Conservation (phyloP, 331 rosid genomes). For the Malus hybrid region DNA sequence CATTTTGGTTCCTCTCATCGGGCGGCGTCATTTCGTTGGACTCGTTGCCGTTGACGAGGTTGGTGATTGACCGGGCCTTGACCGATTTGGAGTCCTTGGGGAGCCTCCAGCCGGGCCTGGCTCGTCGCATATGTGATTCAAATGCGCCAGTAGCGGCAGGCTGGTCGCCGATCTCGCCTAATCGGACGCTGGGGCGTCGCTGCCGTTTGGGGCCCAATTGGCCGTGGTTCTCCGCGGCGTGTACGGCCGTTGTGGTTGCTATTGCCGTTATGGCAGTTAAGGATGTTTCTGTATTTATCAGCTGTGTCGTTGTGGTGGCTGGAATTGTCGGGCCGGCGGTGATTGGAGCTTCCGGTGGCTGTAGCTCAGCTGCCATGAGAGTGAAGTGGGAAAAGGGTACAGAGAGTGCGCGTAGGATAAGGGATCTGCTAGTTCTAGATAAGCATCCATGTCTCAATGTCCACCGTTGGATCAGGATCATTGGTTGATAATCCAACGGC, state of each 20-base stretch:
- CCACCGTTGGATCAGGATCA: conserved; percentile 10
- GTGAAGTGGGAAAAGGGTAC: background rate
- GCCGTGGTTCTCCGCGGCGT: conserved; percentile 10
- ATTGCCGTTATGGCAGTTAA: background rate
- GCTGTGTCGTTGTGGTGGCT: background rate
- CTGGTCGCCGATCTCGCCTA: conserved; percentile 67
- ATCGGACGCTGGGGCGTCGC: conserved; percentile 70
- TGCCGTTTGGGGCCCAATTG: conserved; percentile 46
- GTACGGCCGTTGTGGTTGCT: conserved; percentile 11
- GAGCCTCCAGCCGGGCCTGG: conserved; percentile 36
- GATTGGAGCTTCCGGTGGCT: conserved; percentile 29
- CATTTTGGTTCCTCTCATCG: conserved; percentile 25
- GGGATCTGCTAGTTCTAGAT: conserved; percentile 21
- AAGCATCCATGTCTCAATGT: background rate
- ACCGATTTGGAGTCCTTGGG: conserved; percentile 38
- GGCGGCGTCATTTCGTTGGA: conserved; percentile 9
- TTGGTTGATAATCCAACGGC: background rate
- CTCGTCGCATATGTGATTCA: conserved; percentile 39
- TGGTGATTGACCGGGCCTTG: conserved; percentile 42
- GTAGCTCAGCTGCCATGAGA: conserved; percentile 46
- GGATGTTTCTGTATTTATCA: background rate
- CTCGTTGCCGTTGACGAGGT: conserved; percentile 39
- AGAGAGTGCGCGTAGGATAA: conserved; percentile 24
- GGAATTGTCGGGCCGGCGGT: conserved; percentile 12
- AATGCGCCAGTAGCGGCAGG: conserved; percentile 25